Percentiles rank a stretch among this genome's conserved stretches.
phyloP scores from a whole-genome alignment of 2,329 filamentous ascomycete species.

The Exserohilum turcica region DNA sequence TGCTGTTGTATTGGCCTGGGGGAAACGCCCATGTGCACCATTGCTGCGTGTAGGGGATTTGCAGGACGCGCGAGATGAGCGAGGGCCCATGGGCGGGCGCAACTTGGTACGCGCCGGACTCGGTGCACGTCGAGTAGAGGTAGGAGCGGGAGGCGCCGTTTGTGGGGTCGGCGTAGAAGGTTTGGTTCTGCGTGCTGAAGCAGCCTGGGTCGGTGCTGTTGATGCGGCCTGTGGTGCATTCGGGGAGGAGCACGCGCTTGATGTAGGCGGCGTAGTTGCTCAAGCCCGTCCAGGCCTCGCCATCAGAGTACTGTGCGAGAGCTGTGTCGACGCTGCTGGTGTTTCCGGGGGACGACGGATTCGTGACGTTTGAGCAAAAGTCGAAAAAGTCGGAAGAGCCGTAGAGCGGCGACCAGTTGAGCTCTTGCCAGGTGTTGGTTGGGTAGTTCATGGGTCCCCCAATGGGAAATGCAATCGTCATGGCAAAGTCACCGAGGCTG shows the following conservation, averaged over 20 bases:
- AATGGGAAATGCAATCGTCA: constrained; percentile 56
- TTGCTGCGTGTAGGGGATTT: constrained; percentile 59
- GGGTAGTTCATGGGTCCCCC: constrained; percentile 58
- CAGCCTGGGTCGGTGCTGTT: constrained; percentile 50
- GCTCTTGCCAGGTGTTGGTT: constrained; percentile 60
- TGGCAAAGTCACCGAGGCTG: constrained; percentile 55
- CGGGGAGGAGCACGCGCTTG: constrained; percentile 52
- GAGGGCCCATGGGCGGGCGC: constrained; percentile 53
- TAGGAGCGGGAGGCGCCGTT: constrained; percentile 54
- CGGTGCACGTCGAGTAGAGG: constrained; percentile 57
- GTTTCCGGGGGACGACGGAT: constrained; percentile 51
- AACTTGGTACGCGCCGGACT: constrained; percentile 58
- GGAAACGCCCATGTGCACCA: constrained; percentile 63
- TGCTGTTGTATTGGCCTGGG: constrained; percentile 51
- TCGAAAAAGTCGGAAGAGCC: constrained; percentile 56
- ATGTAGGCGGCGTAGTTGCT: constrained; percentile 61
- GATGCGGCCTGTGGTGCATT: constrained; percentile 51
- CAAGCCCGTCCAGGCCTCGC: constrained; percentile 57
- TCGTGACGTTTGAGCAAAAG: constrained; percentile 60
- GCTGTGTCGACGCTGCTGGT: constrained; percentile 54
- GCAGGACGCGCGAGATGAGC: constrained; percentile 55
- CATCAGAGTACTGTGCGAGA: constrained; percentile 56
- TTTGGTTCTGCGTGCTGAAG: constrained; percentile 52
- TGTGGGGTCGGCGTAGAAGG: constrained; percentile 52
- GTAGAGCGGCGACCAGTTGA: constrained; percentile 55